phyloP scores from a whole-genome alignment of 805 yeast genomes.

The Yamadazyma paraphyllophila region DNA sequence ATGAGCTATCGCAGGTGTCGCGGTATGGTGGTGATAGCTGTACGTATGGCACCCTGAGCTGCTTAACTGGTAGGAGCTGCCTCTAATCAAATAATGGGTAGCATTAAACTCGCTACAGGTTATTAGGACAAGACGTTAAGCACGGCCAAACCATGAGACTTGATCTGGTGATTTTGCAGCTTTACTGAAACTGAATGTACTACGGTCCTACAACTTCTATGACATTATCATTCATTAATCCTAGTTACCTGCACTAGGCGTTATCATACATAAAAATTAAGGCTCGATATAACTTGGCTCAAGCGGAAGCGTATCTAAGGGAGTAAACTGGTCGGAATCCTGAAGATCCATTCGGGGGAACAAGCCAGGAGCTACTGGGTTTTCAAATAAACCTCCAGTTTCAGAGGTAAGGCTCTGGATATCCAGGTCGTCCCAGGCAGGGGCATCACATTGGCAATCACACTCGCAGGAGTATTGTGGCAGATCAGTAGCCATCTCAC shows the following conservation, averaged over 20 bases:
- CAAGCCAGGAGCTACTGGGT: conserved; percentile 36
- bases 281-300: conserved; percentile 25
- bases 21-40: background rate
- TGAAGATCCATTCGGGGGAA: conserved; percentile 32
- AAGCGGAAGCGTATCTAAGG: conserved; percentile 25
- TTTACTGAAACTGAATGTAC: too few relatives aligned
- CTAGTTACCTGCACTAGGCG: background rate
- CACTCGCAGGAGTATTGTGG: background rate
- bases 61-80: background rate
- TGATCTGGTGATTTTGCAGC: too few relatives aligned
- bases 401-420: background rate
- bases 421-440: conserved; percentile 1
- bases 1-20: background rate
- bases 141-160: too few relatives aligned
- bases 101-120: too few relatives aligned
- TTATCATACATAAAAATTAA: background rate
- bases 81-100: background rate
- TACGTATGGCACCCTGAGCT: too few relatives aligned
- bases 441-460: background rate
- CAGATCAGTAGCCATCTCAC: too few relatives aligned
- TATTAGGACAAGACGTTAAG: too few relatives aligned
- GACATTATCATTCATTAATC: background rate
- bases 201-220: too few relatives aligned
- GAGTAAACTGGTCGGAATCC: conserved; percentile 25
- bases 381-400: conserved; percentile 4